phyloP scores from a whole-genome alignment of 768 basidiomycete species.

The Lactarius indigo region DNA sequence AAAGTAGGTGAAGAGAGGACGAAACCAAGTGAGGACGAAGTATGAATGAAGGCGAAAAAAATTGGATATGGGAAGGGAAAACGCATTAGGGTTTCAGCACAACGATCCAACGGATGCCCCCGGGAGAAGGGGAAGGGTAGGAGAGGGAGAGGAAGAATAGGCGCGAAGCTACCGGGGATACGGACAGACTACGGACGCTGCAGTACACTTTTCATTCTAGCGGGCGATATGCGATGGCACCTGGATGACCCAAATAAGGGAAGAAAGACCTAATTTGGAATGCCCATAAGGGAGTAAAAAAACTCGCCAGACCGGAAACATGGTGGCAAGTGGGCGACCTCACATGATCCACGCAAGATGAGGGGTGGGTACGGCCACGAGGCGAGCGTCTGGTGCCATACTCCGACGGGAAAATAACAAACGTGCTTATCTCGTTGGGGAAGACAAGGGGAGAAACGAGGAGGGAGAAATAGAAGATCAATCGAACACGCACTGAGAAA shows the following conservation, averaged over 20 bases:
- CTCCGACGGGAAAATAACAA: slow-evolving; percentile 1
- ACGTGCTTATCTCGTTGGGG: slow-evolving; percentile 11
- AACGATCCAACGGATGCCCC: background rate
- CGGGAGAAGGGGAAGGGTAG: background rate
- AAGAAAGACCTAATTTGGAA: slow-evolving; percentile 9
- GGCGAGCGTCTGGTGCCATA: slow-evolving; percentile 11
- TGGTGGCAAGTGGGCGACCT: slow-evolving; percentile 2
- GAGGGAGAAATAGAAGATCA: background rate
- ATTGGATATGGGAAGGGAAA: background rate
- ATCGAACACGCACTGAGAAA: slow-evolving; percentile 21
- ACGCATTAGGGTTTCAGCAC: slow-evolving; percentile 3
- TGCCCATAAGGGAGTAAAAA: slow-evolving; percentile 8
- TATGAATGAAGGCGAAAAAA: background rate
- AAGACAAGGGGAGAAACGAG: background rate
- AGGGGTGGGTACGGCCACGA: slow-evolving; percentile 12
- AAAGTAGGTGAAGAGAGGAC: background rate
- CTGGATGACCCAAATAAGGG: slow-evolving; percentile 10
- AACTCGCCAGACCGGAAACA: slow-evolving; percentile 1
- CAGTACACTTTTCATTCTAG: background rate
- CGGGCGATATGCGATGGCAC: background rate
- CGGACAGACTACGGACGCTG: slow-evolving; percentile 1
- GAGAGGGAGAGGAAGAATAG: slow-evolving; percentile 5
- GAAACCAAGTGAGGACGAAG: background rate
- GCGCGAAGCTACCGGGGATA: slow-evolving; percentile 22
- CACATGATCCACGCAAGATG: slow-evolving; percentile 14